Percentiles rank a stretch among this genome's conserved stretches.
Conservation (phyloP, 352 stramenopile species). For the Phytophthora meadii region DNA sequence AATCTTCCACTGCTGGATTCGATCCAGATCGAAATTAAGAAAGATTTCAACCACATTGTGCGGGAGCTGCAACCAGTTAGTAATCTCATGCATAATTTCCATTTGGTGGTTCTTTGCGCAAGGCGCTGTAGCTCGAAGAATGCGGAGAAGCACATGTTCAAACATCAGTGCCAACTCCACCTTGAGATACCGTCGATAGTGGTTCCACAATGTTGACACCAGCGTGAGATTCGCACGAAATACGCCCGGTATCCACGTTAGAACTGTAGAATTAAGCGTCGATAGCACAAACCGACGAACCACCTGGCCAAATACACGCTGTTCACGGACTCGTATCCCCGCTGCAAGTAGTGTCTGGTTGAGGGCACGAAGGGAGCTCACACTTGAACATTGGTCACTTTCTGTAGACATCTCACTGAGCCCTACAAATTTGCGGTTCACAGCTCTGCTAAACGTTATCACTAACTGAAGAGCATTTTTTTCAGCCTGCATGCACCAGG, state of each 20-base stretch:
- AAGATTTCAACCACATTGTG: slow-evolving; percentile 91
- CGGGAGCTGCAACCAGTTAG: slow-evolving; percentile 78
- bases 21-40: slow-evolving; percentile 88
- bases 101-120: slow-evolving; percentile 67
- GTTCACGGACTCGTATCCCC: slow-evolving; percentile 52
- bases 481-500: slow-evolving; percentile 47
- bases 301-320: slow-evolving; percentile 75
- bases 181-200: slow-evolving; percentile 86
- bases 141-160: slow-evolving; percentile 82
- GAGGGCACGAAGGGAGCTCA: slow-evolving; percentile 71
- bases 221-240: slow-evolving; percentile 70
- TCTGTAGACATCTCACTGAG: slow-evolving; percentile 46
- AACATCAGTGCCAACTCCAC: slow-evolving; percentile 85
- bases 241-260: slow-evolving; percentile 65
- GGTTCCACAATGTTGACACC: slow-evolving; percentile 85
- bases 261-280: slow-evolving; percentile 67
- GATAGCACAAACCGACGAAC: slow-evolving; percentile 80
- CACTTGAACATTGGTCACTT: slow-evolving; percentile 63
- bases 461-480: slow-evolving; percentile 79
- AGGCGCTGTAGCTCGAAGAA: slow-evolving; percentile 58
- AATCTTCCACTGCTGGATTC: slow-evolving; percentile 90
- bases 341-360: slow-evolving; percentile 77
- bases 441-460: slow-evolving; percentile 75
- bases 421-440: slow-evolving; percentile 57
- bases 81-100: slow-evolving; percentile 83